Evolutionary conservation across 2,329 filamentous ascomycete genomes (phyloP), one percentile per base, ranked within the genome.

Genomic region (Microsporum ferrugineum): DNA sequence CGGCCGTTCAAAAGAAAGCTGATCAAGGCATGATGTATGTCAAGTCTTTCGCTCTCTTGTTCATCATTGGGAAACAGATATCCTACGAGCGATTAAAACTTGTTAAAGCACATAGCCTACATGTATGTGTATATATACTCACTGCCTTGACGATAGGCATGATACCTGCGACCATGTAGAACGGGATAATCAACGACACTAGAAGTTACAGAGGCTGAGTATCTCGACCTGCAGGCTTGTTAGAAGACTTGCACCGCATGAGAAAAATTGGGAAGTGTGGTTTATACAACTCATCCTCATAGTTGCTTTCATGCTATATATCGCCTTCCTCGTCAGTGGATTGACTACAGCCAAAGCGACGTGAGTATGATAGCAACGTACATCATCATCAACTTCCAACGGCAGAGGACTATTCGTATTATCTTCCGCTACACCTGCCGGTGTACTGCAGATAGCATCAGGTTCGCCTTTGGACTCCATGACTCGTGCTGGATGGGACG

Each of bases 101-200:
- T 34, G n/a, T 43, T 2, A 41, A 14, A 14, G n/a, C 2, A 31
- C 17, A 23, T 23, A 23, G 17, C 17, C 17, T 23, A 23, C 17
- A 23, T 23, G 17, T 43, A 47, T 34, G n/a, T n/a, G n/a, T 7
- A 27, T 8, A 12, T 8, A 56, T 38, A 56, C 62, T 60, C 45
- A 63, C 62, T 45, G 39, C 65, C 65, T 45, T 64, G 62, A n/a
- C 63, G 57, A 57, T 65, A 68, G 29, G 63, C 66, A 61, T 69
- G 66, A 60, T 68, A 69, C 34, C 67, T 60, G 36, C 67, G 62
- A 1, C 68, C 68, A 59, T 69, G 67, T 51, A 69, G 68, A 56
- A 68, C 70, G 45, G 68, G 65, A 62, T 68, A 71, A 56, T 71
- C 62, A 31, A 66, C 61, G 10, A 68, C 63, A 27, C 60, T 62